A percentile compares a stretch with the other conserved stretches of the same genome.
phyloP scores from a whole-genome alignment of 2,329 filamentous ascomycete genomes.

The Waltergamsia citrina region DNA sequence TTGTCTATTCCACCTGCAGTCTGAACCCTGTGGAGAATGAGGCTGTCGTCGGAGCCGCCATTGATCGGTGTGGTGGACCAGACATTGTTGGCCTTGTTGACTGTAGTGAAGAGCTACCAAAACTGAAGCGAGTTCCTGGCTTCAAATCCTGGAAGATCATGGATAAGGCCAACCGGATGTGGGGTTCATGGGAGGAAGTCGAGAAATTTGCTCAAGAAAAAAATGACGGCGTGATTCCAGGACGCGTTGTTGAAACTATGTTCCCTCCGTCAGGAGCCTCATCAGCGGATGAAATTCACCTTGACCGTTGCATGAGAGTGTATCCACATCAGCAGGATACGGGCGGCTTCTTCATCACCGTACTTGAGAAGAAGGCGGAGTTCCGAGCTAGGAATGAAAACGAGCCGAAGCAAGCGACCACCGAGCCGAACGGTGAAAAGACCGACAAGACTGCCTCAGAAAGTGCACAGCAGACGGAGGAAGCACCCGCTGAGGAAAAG shows the following conservation, averaged over 20 bases:
- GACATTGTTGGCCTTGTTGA: conserved; percentile 78
- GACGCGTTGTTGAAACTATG: conserved; percentile 70
- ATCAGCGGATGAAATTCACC: conserved; percentile 57
- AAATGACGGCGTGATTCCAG: conserved; percentile 43
- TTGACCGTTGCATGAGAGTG: conserved; percentile 86
- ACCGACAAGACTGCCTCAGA: conserved; percentile 10
- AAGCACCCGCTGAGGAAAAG: conserved; percentile 11
- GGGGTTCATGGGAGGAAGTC: conserved; percentile 76
- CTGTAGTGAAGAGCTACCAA: conserved; percentile 67
- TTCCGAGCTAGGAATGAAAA: conserved; percentile 70
- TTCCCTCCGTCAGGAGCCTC: conserved; percentile 55
- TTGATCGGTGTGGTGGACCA: conserved; percentile 79
- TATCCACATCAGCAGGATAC: conserved; percentile 96
- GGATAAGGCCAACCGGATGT: conserved; percentile 73
- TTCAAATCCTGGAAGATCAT: conserved; percentile 82
- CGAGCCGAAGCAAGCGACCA: conserved; percentile 21
- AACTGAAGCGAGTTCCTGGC: conserved; percentile 67
- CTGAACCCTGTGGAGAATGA: conserved; percentile 99
- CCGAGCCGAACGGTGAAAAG: not conserved
- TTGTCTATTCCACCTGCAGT: conserved; percentile 97
- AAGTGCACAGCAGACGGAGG: conserved; percentile 20
- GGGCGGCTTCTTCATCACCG: conserved; percentile 94
- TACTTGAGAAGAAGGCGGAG: conserved; percentile 84
- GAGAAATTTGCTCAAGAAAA: conserved; percentile 56
- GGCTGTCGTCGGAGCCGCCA: conserved; percentile 78